These are phyloP conservation scores for Teratosphaeria gauchensis DNA, from an alignment of 2,329 filamentous ascomycete genomes.

Conservation along the genomic window DNA sequence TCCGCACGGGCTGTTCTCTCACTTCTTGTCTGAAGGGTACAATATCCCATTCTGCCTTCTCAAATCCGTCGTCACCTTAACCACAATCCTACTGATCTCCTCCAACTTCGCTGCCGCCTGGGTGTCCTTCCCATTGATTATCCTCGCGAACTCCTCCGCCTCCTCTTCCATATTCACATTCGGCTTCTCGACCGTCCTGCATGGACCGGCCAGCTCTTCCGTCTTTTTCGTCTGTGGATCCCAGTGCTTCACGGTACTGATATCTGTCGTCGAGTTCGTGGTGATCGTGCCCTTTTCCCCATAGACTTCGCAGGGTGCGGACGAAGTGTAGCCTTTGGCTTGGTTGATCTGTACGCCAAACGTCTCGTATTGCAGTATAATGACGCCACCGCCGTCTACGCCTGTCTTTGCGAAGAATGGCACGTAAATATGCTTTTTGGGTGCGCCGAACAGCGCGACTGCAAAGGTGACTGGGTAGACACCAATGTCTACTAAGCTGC, in stretches of 20 bases:
- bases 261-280: constrained; percentile 36
- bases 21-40: constrained; percentile 28
- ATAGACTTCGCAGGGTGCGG: constrained; percentile 38
- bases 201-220: constrained; percentile 29
- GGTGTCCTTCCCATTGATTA: constrained; percentile 31
- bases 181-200: constrained; percentile 25
- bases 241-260: constrained; percentile 31
- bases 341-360: constrained; percentile 37
- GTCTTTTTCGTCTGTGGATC: constrained; percentile 35
- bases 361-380: constrained; percentile 34
- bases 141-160: constrained; percentile 36
- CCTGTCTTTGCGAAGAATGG: constrained; percentile 36
- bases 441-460: constrained; percentile 38
- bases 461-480: constrained; percentile 41
- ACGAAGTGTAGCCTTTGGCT: constrained; percentile 36
- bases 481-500: constrained; percentile 39
- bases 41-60: constrained; percentile 36
- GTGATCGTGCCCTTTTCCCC: constrained; percentile 39
- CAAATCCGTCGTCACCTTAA: constrained; percentile 34
- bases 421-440: constrained; percentile 31
- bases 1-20: neutral
- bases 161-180: constrained; percentile 40
- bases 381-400: constrained; percentile 37
- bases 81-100: constrained; percentile 31
- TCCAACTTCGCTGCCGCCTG: constrained; percentile 31